Percentiles rank a stretch among this genome's conserved stretches.
Conservation (phyloP, 2,329 filamentous ascomycete genomes). For the Microdochium bolleyi region DNA sequence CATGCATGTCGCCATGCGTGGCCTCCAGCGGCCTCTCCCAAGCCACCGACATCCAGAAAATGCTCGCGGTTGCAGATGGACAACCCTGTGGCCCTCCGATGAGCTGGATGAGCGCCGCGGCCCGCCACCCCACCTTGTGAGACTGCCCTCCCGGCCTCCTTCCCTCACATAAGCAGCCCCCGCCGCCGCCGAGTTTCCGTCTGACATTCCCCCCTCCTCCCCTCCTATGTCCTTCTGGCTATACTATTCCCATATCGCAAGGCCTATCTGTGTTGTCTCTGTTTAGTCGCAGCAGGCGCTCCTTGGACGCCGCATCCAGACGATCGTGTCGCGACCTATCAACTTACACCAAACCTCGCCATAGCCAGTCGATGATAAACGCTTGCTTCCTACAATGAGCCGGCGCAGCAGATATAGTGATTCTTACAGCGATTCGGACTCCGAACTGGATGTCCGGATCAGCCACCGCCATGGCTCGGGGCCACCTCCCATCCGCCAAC, state of each 20-base stretch:
- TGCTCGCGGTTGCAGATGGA: not conserved
- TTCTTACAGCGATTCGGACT: conserved; percentile 42
- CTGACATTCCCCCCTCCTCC: not conserved
- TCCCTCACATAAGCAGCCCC: not conserved
- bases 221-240: not conserved
- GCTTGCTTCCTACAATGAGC: conserved; percentile 13
- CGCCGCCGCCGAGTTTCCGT: not conserved
- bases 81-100: not conserved
- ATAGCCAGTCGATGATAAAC: conserved; percentile 16
- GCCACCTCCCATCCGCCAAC: conserved; percentile 9
- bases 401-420: conserved; percentile 8
- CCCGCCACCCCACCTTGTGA: not conserved
- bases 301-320: not conserved
- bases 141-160: not conserved
- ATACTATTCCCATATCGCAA: not conserved
- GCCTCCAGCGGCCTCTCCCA: not conserved
- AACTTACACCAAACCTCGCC: not conserved
- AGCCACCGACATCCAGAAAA: not conserved
- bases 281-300: not conserved
- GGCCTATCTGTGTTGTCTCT: not conserved
- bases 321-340: not conserved
- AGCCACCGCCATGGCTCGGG: conserved; percentile 31
- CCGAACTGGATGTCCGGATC: conserved; percentile 45
- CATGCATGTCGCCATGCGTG: not conserved
- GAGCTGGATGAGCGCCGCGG: not conserved